These are phyloP conservation scores for Cyclotella baltica DNA, from an alignment of 108 stramenopile species.

Conservation along the genomic window DNA sequence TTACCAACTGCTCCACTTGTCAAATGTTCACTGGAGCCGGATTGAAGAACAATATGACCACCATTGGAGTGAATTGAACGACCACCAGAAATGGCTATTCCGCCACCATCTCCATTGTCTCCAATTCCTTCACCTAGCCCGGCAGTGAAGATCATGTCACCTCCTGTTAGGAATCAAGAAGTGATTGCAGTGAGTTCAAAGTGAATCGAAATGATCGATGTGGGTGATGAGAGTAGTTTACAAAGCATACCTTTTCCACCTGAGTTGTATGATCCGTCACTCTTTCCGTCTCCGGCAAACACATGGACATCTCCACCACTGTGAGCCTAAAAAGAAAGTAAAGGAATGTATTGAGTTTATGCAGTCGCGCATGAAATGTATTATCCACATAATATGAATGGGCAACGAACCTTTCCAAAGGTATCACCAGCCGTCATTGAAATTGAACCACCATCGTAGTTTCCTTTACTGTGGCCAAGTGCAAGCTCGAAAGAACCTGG, in stretches of 20 bases:
- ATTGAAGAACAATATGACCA: conserved; percentile 28
- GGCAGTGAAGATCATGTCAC: conserved; percentile 10
- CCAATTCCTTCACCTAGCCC: conserved; percentile 11
- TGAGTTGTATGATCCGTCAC: neutral
- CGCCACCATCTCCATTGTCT: conserved; percentile 22
- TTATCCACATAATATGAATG: neutral
- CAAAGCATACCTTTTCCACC: too few species aligned
- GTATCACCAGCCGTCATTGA: conserved; percentile 15
- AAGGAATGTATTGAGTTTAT: neutral
- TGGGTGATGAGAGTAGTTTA: too few species aligned
- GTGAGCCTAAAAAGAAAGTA: neutral
- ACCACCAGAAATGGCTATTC: conserved; percentile 20
- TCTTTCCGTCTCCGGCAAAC: conserved; percentile 25
- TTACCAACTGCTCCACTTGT: conserved; percentile 30
- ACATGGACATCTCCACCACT: conserved; percentile 33
- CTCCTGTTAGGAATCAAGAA: too few species aligned
- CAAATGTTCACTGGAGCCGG: conserved; percentile 24
- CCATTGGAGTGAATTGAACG: conserved; percentile 14
- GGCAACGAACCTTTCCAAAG: neutral
- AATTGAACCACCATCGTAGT: conserved; percentile 13
- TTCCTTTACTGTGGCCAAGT: conserved; percentile 9
- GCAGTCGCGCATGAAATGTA: neutral
- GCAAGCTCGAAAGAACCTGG: conserved; percentile 26
- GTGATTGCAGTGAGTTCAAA: too few species aligned
- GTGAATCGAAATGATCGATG: too few species aligned